Evolutionary conservation across 2,329 filamentous ascomycete species (phyloP), one percentile per base, ranked within the genome.

Genomic region (Verticillium nonalfalfae): DNA sequence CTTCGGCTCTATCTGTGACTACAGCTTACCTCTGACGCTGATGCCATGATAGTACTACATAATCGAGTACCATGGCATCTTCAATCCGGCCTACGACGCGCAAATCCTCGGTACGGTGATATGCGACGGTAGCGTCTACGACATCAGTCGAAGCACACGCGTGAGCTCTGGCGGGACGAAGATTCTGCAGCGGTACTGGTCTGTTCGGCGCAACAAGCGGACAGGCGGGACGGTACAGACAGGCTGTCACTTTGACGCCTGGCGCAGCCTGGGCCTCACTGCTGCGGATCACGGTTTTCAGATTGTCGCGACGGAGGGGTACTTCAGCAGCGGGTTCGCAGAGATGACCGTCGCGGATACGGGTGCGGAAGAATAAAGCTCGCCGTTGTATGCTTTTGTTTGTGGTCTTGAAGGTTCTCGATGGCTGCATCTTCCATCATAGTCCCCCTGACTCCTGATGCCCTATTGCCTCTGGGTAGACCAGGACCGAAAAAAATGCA

Each of bases 241-340:
- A 1, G 73, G 69, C 31, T 79, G 77, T 64, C 82, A 85, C 69
- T 84, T 85, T 66, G 74, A 80, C 65, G 81, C 81, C 7, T 85
- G 83, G 83, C 69, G 70, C 21, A 73, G 74, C 40, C 67, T 70
- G n/a, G 82, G 82, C 3, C 70, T 84, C 69, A 75, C 71, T 33
- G 68, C 85, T 11, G 83, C 82, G 2, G 74, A 65, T 45, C 74
- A 77, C 65, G 74, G 85, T 70, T 85, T 85, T 69, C 77, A 80
- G 75, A 82, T 85, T 63, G 71, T 84, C 21, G 82, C 82, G 14
- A 81, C 79, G 1, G 82, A 85, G 70, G 82, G 80, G 3, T 83
- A 83, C 70, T 71, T 75, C 63, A 82, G 80, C 72, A 76, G 73
- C 62, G 81, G 82, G 0, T 75, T 71, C 58, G 75, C 81, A 52